These are phyloP conservation scores for Phialophora chinensis DNA, from an alignment of 2,329 filamentous ascomycete genomes.

Conservation along the genomic window DNA sequence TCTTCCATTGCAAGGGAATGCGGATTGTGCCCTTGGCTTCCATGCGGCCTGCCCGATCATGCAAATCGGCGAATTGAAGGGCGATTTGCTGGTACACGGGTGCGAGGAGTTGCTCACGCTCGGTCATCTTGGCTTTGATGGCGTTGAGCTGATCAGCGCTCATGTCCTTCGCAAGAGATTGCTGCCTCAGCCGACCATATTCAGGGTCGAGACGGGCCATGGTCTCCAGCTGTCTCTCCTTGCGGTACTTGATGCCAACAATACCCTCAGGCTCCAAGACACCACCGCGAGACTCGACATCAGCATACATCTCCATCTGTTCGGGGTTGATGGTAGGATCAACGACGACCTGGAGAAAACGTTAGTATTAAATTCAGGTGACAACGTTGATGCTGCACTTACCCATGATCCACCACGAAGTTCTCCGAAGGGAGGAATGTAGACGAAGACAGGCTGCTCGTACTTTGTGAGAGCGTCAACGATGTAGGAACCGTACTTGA, in stretches of 20 bases:
- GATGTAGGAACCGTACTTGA: constrained; percentile 99
- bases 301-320: constrained; percentile 99
- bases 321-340: constrained; percentile 97
- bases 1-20: constrained; percentile 79
- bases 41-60: constrained; percentile 97
- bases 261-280: constrained; percentile 98
- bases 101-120: constrained; percentile 84
- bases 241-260: constrained; percentile 97
- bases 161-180: constrained; percentile 70
- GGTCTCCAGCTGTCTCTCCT: constrained; percentile 94
- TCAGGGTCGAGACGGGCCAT: constrained; percentile 90
- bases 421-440: constrained; percentile 96
- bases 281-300: constrained; percentile 92
- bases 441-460: constrained; percentile 98
- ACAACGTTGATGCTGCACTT: constrained; percentile 45
- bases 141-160: constrained; percentile 74
- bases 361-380: constrained; percentile 43
- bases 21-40: constrained; percentile 96
- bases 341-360: constrained; percentile 73
- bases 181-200: constrained; percentile 83
- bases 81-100: constrained; percentile 95
- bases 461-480: constrained; percentile 98
- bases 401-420: constrained; percentile 97
- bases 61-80: constrained; percentile 95
- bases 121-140: constrained; percentile 82